phyloP scores from a whole-genome alignment of 2,329 filamentous ascomycete genomes.

The Graphilbum ipis-grandicollis region DNA sequence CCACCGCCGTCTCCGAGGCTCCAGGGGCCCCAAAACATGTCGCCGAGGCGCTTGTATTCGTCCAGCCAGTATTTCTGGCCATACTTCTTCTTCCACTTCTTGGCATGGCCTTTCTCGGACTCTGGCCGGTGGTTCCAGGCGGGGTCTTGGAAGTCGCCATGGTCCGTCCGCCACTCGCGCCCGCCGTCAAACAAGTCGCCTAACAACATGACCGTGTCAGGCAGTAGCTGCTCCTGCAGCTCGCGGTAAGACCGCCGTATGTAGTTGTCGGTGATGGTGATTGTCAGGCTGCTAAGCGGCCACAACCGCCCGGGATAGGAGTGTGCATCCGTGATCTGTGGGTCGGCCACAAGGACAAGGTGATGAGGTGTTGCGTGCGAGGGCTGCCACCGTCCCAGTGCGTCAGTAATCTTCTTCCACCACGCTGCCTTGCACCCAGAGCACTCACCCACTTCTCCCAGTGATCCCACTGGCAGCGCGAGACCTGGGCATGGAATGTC shows the following conservation, averaged over 20 bases:
- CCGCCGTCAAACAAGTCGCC: constrained; percentile 94
- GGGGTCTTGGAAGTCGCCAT: constrained; percentile 40
- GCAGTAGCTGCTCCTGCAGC: constrained; percentile 58
- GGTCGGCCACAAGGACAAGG: constrained; percentile 72
- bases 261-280: constrained; percentile 69
- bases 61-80: constrained; percentile 69
- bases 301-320: constrained; percentile 74
- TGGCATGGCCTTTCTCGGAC: constrained; percentile 35
- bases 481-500: constrained; percentile 54
- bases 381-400: too few species aligned
- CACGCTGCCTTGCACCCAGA: too few species aligned
- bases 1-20: constrained; percentile 34
- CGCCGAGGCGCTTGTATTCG: constrained; percentile 74
- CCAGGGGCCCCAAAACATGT: constrained; percentile 65
- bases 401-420: too few species aligned
- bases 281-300: constrained; percentile 35
- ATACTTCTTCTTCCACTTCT: constrained; percentile 57
- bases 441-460: constrained; percentile 83
- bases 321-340: constrained; percentile 82
- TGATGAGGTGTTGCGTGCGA: constrained; percentile 63
- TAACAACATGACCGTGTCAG: constrained; percentile 78
- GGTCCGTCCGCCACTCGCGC: constrained; percentile 72
- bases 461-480: constrained; percentile 59
- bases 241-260: constrained; percentile 66
- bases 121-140: constrained; percentile 36